Conservation (phyloP, 495 filamentous ascomycete genomes). For the Podospora appendiculata region DNA sequence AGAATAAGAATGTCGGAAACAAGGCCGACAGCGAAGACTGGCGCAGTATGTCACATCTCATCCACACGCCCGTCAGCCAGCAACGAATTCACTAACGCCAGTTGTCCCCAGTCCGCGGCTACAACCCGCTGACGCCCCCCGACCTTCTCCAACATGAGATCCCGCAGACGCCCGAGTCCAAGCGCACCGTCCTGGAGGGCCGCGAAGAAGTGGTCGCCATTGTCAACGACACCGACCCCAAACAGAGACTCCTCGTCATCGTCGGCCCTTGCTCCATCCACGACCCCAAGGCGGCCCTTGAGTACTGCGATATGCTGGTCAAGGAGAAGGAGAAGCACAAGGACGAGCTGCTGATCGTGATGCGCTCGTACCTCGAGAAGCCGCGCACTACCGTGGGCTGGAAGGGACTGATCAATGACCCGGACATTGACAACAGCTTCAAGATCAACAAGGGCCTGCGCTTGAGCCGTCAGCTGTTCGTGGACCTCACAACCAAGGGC, state of each 20-base stretch:
- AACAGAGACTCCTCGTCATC: conserved; percentile 77
- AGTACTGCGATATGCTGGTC: conserved; percentile 83
- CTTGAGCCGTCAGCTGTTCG: conserved; percentile 81
- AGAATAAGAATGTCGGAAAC: conserved; percentile 86
- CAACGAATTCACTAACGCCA: conserved; percentile 6
- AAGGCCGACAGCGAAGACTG: conserved; percentile 77
- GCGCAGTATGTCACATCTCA: conserved; percentile 54
- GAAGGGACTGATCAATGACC: conserved; percentile 99
- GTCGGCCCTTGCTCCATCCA: conserved; percentile 97
- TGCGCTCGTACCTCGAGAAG: conserved; percentile 98
- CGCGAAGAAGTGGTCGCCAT: conserved; percentile 77
- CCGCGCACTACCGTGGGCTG: conserved; percentile 97
- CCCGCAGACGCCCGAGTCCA: conserved; percentile 66
- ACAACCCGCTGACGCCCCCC: conserved; percentile 90
- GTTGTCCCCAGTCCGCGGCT: conserved; percentile 58
- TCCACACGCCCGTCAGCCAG: background rate
- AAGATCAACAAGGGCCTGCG: conserved; percentile 97
- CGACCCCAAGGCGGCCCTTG: conserved; percentile 83
- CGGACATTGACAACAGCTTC: conserved; percentile 97
- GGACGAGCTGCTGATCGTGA: conserved; percentile 86
- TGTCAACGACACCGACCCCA: conserved; percentile 69
- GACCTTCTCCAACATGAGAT: conserved; percentile 96
- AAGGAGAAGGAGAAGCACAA: conserved; percentile 82
- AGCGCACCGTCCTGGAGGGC: conserved; percentile 68
- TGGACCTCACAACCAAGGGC: conserved; percentile 85